phyloP scores from a whole-genome alignment of 257 asterid species.

The Ligustrum vulgare region DNA sequence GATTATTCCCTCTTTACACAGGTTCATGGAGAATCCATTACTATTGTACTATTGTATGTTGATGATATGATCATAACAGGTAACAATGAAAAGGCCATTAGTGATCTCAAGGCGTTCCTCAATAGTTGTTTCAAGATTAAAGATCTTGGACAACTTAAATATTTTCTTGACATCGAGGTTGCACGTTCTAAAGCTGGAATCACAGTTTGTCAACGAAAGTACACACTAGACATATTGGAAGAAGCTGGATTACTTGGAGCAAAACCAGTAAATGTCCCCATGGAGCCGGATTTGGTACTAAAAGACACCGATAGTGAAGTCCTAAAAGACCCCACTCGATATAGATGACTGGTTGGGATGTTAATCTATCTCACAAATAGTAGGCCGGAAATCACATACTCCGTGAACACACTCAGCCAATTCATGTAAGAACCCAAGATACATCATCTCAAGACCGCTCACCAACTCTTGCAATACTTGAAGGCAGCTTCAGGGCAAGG shows the following conservation, averaged over 20 bases:
- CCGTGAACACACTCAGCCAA: not conserved
- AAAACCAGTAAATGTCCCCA: too few species aligned
- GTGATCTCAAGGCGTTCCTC: not conserved
- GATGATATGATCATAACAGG: constrained; percentile 12
- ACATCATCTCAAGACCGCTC: not conserved
- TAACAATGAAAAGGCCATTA: not conserved
- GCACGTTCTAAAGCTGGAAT: too few species aligned
- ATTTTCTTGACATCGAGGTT: too few species aligned
- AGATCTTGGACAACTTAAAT: not conserved
- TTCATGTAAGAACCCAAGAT: constrained; percentile 10
- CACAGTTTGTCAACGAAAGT: too few species aligned
- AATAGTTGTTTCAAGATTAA: not conserved
- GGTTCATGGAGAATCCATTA: too few species aligned
- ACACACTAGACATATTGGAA: too few species aligned
- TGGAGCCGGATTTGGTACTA: too few species aligned
- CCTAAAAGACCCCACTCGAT: not conserved
- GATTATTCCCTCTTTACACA: not conserved
- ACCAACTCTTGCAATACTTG: not conserved
- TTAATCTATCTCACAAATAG: not conserved
- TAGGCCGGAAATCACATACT: not conserved
- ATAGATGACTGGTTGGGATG: not conserved
- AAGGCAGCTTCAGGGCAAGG: constrained; percentile 12
- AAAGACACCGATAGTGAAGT: too few species aligned
- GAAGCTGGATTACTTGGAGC: too few species aligned
- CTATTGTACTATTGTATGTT: not conserved